phyloP scores from a whole-genome alignment of 2,329 filamentous ascomycete genomes.

The Sarocladium strictum region DNA sequence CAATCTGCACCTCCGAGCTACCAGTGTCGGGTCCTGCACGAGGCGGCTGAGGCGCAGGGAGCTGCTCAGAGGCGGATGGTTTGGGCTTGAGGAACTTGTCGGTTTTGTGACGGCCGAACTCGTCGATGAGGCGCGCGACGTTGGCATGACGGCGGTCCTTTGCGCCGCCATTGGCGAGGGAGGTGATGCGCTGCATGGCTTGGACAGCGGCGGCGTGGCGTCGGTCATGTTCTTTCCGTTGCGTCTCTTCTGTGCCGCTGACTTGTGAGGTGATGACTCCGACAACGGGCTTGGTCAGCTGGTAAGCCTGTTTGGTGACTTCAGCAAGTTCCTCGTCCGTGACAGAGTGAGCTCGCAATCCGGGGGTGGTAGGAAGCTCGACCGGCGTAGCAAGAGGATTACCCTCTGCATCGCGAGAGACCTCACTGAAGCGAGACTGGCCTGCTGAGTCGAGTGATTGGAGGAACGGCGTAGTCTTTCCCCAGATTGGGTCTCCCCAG shows the following conservation, averaged over 20 bases:
- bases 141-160: slow-evolving; percentile 78
- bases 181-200: slow-evolving; percentile 74
- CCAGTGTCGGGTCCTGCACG: slow-evolving; percentile 90
- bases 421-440: slow-evolving; percentile 32
- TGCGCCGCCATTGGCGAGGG: slow-evolving; percentile 68
- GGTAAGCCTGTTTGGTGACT: slow-evolving; percentile 61
- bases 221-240: slow-evolving; percentile 39
- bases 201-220: slow-evolving; percentile 63
- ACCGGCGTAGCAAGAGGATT: slow-evolving; percentile 29
- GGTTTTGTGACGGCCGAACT: slow-evolving; percentile 87
- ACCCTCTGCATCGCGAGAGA: slow-evolving; percentile 34
- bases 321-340: slow-evolving; percentile 59
- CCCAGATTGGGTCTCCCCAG: slow-evolving; percentile 74
- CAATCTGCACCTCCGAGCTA: slow-evolving; percentile 95
- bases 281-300: slow-evolving; percentile 56
- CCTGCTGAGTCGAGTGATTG: slow-evolving; percentile 69
- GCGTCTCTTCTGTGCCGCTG: slow-evolving; percentile 29
- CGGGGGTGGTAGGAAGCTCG: slow-evolving; percentile 39
- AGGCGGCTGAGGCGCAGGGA: slow-evolving; percentile 29
- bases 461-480: slow-evolving; percentile 74
- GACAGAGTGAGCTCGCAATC: slow-evolving; percentile 71
- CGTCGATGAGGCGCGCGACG: slow-evolving; percentile 75
- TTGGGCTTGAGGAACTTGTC: slow-evolving; percentile 61
- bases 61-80: slow-evolving; percentile 29
- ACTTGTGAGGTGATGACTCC: slow-evolving; percentile 28